phyloP scores from a whole-genome alignment of 768 basidiomycete species.

The Naematelia encephala region DNA sequence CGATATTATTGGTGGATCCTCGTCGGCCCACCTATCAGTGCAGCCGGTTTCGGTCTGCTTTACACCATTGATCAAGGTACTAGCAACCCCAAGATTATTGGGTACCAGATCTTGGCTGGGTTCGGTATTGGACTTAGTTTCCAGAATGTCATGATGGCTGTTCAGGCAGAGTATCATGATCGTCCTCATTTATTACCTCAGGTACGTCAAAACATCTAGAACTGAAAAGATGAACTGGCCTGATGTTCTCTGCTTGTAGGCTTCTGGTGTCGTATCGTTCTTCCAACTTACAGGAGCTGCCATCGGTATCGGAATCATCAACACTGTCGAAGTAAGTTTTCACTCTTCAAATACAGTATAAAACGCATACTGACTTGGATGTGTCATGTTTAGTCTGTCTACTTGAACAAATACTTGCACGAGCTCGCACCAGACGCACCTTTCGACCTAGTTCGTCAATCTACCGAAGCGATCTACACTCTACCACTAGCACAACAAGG shows the following conservation, averaged over 20 bases:
- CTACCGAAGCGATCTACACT: constrained; percentile 30
- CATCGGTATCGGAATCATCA: constrained; percentile 44
- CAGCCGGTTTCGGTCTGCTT: constrained; percentile 51
- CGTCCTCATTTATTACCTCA: neutral
- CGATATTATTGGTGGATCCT: constrained; percentile 51
- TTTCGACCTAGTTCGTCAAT: constrained; percentile 34
- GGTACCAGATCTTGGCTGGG: constrained; percentile 53
- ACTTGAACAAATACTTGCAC: constrained; percentile 30
- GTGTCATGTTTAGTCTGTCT: constrained; percentile 30
- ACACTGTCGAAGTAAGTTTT: constrained; percentile 26
- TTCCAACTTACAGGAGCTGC: constrained; percentile 43
- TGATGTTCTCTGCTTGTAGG: constrained; percentile 18
- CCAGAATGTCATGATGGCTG: constrained; percentile 42
- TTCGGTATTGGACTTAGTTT: constrained; percentile 50
- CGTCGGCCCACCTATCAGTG: constrained; percentile 45
- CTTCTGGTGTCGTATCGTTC: constrained; percentile 44
- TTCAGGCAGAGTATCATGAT: constrained; percentile 37
- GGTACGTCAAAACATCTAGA: neutral
- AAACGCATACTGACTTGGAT: constrained; percentile 7
- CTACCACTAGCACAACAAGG: constrained; percentile 22
- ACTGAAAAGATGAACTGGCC: neutral
- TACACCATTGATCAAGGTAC: constrained; percentile 49
- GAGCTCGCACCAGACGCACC: constrained; percentile 29
- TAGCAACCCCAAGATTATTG: constrained; percentile 45
- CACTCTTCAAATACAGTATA: constrained; percentile 4